Conservation (phyloP, 306 rosid species). For the Vigna hirtella region DNA sequence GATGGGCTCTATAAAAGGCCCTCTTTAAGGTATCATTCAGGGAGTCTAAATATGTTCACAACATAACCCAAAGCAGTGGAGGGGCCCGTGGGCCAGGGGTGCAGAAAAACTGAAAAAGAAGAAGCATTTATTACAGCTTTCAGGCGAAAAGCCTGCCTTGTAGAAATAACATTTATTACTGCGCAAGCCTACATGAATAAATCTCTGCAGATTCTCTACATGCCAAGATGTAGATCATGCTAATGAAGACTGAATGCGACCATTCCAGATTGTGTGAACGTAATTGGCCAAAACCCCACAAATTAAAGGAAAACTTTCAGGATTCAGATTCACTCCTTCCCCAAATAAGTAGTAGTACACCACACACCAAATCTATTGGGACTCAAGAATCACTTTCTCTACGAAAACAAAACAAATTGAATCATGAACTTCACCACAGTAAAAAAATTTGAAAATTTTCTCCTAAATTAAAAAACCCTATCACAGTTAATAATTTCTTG, state of each 20-base stretch:
- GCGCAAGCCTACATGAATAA: no score
- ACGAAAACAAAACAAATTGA: constrained; percentile 22
- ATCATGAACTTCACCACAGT: constrained; percentile 19
- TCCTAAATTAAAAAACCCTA: background rate
- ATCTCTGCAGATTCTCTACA: constrained; percentile 21
- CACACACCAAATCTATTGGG: background rate
- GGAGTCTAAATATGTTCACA: background rate
- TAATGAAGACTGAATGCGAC: constrained; percentile 33
- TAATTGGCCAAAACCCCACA: constrained; percentile 24
- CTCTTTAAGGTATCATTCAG: background rate
- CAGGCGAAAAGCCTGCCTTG: constrained; percentile 6
- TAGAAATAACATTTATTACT: constrained; percentile 30
- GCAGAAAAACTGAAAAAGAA: constrained; percentile 42
- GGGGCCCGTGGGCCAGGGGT: constrained; percentile 28
- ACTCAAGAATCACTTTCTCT: background rate
- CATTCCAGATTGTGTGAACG: constrained; percentile 13
- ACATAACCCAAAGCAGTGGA: constrained; percentile 10
- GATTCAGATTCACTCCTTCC: constrained; percentile 35
- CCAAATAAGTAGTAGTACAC: background rate
- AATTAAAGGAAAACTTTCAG: background rate
- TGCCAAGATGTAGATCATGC: constrained; percentile 36
- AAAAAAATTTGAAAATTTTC: background rate
- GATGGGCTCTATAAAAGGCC: constrained; percentile 7
- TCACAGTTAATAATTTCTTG: background rate
- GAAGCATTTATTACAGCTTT: constrained; percentile 20